Evolutionary conservation across 2,329 filamentous ascomycete species (phyloP).

Genomic region (Colletotrichum limetticola): DNA sequence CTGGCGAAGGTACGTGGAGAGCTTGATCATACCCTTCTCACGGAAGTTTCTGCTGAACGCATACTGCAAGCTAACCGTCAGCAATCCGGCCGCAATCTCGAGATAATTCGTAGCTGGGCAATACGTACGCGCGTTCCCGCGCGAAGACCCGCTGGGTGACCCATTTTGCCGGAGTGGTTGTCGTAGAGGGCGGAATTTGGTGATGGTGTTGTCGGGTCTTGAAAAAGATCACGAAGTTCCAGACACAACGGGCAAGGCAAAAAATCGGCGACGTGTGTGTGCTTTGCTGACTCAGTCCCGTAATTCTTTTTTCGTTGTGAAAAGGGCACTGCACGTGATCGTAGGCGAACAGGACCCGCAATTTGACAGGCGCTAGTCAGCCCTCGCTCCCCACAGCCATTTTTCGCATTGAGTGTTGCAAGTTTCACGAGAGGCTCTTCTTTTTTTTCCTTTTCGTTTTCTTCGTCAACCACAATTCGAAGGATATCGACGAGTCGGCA

Average conservation of each 20-base stretch:
- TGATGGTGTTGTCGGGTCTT: slow-evolving; percentile 29
- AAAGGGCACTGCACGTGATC: slow-evolving; percentile 46
- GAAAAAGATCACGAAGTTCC: slow-evolving; percentile 19
- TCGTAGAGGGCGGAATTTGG: slow-evolving; percentile 35
- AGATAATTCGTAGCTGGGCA: slow-evolving; percentile 11
- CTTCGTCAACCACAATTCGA: slow-evolving; percentile 39
- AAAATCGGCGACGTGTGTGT: slow-evolving; percentile 9
- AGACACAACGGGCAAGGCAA: neutral
- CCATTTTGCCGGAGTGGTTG: slow-evolving; percentile 69
- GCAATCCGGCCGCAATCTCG: slow-evolving; percentile 40
- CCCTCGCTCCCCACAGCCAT: slow-evolving; percentile 2
- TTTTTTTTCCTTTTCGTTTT: slow-evolving; percentile 30
- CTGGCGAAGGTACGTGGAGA: slow-evolving; percentile 93
- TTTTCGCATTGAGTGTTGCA: neutral
- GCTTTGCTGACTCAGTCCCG: slow-evolving; percentile 1
- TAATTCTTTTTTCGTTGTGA: slow-evolving; percentile 42
- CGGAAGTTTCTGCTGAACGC: slow-evolving; percentile 95
- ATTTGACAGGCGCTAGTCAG: neutral
- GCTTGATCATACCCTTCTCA: slow-evolving; percentile 91
- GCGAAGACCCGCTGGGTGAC: slow-evolving; percentile 89
- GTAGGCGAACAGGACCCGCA: neutral
- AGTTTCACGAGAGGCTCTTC: slow-evolving; percentile 15
- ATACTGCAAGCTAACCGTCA: slow-evolving; percentile 65
- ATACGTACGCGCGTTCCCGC: slow-evolving; percentile 82
- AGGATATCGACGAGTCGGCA: slow-evolving; percentile 43